Evolutionary conservation across 2,329 filamentous ascomycete genomes (phyloP), one percentile per base, ranked within the genome.

Genomic region (Calonectria hongkongensis): DNA sequence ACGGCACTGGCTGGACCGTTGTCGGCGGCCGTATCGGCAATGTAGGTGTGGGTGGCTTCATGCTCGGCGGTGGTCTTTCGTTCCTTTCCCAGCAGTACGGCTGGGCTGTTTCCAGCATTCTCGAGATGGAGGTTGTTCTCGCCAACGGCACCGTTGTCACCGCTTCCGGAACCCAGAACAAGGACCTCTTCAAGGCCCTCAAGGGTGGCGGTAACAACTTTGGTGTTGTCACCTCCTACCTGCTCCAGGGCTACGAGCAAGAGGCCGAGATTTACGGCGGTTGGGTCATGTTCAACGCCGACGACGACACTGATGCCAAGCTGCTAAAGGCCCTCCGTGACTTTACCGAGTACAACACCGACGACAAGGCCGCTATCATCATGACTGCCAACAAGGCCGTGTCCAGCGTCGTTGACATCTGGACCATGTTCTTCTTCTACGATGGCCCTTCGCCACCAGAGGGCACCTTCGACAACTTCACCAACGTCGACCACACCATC

Each of bases 341-440:
- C 79, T 92, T 91, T 75, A 90, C 89, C 7, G 85, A 88, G 75
- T 84, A 92, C 80, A 90, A 91, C 78, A 83, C 86, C 0, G 91
- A 93, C 75, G 85, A 88, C 72, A 92, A 91, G 79, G 91, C 90
- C 0, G 90, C 87, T 15, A 87, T 93, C 56, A 92, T 92, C 73
- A 81, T 89, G 58, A 92, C 90, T 0, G 85, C 87, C 2, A 86
- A 90, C 76, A 83, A 74, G 21, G 68, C 70, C 7, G 58, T 36
- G 12, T 56, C 87, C 18, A 85, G 86, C 0, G 74, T 83, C 4
- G 79, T 85, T 2, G 85, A 91, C 73, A 70, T 88, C 25, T 92
- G 89, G 89, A 86, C 91, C 70, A 81, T 93, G 72, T 92, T 92
- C 81, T 79, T 91, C 43, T 92, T 91, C 83, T 93, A 92, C 80